Percentiles rank a stretch among this genome's conserved stretches.
These are phyloP conservation scores for Mycena metata DNA, from an alignment of 768 basidiomycete genomes.

Conservation along the genomic window DNA sequence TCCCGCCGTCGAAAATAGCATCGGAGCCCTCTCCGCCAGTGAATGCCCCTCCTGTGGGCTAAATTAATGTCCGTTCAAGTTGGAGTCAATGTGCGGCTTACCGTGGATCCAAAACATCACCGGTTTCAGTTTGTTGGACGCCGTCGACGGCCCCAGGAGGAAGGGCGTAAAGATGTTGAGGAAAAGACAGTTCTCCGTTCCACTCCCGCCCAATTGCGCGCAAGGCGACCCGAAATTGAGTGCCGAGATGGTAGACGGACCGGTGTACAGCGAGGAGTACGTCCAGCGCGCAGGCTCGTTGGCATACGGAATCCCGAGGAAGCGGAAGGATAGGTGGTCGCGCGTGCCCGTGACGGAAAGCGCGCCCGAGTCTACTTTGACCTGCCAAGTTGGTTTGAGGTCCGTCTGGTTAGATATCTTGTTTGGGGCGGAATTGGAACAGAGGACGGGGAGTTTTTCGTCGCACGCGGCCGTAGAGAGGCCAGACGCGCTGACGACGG, in stretches of 20 bases:
- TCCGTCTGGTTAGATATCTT: conserved; percentile 33
- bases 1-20: conserved; percentile 59
- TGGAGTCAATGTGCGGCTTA: too few species aligned
- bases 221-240: conserved; percentile 52
- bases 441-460: conserved; percentile 31
- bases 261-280: conserved; percentile 55
- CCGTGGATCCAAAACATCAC: conserved; percentile 68
- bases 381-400: conserved; percentile 37
- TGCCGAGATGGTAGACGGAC: conserved; percentile 42
- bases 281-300: conserved; percentile 58
- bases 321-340: conserved; percentile 63
- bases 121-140: conserved; percentile 49
- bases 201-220: conserved; percentile 42
- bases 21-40: conserved; percentile 56
- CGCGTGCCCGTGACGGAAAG: conserved; percentile 44
- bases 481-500: conserved; percentile 23
- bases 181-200: conserved; percentile 61
- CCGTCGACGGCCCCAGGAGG: conserved; percentile 40
- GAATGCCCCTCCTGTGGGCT: conserved; percentile 53
- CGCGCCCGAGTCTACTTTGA: conserved; percentile 24
- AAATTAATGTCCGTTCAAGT: too few species aligned
- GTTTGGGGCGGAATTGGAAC: conserved; percentile 37
- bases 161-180: conserved; percentile 62
- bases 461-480: conserved; percentile 23
- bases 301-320: conserved; percentile 66